A percentile compares a stretch with the other conserved stretches of the same genome.
Evolutionary conservation across 202 grass and related monocot genomes (phyloP).

Genomic region (Dendrocalamus latiflorus): DNA sequence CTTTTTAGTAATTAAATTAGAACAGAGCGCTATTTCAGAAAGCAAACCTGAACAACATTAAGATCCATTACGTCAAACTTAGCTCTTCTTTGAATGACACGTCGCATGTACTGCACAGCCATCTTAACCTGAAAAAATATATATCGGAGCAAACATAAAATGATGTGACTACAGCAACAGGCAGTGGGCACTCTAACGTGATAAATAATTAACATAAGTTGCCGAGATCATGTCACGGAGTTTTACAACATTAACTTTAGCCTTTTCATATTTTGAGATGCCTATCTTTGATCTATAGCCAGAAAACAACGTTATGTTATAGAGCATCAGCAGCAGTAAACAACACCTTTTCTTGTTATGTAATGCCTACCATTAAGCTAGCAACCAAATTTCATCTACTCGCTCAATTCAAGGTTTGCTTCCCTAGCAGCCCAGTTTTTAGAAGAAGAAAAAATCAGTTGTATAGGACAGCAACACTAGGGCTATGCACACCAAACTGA

Average conservation of each 20-base stretch:
- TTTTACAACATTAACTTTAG: not conserved
- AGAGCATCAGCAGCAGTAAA: not conserved
- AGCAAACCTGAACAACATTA: constrained; percentile 80
- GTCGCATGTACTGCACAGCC: constrained; percentile 92
- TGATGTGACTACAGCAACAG: not conserved
- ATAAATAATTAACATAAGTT: not conserved
- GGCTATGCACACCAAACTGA: not conserved
- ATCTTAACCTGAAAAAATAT: constrained; percentile 67
- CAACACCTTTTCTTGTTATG: not conserved
- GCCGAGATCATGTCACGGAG: not conserved
- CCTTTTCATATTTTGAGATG: not conserved
- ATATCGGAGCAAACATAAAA: constrained; percentile 18
- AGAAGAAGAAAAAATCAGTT: not conserved
- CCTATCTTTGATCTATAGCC: not conserved
- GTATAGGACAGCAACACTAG: not conserved
- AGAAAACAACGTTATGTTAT: constrained; percentile 13
- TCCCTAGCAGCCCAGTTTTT: not conserved
- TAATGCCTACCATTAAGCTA: not conserved
- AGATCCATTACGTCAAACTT: constrained; percentile 99
- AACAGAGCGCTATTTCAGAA: constrained; percentile 19
- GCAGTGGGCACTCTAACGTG: not conserved
- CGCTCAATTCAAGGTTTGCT: not conserved
- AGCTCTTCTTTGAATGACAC: constrained; percentile 93
- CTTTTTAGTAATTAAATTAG: not conserved
- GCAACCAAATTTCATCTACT: not conserved